Conservation (phyloP, 2,329 filamentous ascomycete genomes). For the Pseudogymnoascus sp. region DNA sequence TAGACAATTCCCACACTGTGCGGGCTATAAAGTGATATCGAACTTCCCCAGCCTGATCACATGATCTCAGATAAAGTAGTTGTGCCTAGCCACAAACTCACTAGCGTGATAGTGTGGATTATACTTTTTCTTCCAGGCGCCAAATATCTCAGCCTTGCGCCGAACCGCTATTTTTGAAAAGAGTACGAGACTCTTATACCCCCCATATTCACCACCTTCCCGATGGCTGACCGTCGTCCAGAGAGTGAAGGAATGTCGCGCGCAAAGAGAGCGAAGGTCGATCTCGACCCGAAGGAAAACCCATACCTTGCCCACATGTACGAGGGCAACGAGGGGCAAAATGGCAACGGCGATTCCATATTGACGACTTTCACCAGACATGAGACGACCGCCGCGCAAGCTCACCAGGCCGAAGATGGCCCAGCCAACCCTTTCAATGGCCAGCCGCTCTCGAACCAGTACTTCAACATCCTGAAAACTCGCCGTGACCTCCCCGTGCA, state of each 20-base stretch:
- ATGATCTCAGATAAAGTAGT: neutral
- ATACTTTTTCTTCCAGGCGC: constrained; percentile 8
- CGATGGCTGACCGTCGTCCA: constrained; percentile 50
- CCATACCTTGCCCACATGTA: constrained; percentile 91
- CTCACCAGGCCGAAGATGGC: constrained; percentile 66
- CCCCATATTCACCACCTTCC: constrained; percentile 1
- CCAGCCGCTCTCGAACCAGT: constrained; percentile 66
- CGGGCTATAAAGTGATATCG: neutral
- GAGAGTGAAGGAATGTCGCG: constrained; percentile 37
- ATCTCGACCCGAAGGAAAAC: constrained; percentile 53
- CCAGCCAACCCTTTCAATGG: constrained; percentile 82
- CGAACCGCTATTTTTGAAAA: neutral
- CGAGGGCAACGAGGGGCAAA: constrained; percentile 36
- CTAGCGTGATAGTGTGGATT: neutral
- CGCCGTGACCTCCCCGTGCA: constrained; percentile 84
- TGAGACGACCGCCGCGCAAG: constrained; percentile 69
- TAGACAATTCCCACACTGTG: neutral
- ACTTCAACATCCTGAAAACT: constrained; percentile 81
- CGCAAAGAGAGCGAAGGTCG: constrained; percentile 39
- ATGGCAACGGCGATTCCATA: constrained; percentile 30
- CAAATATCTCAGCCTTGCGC: constrained; percentile 10
- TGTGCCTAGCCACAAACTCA: neutral
- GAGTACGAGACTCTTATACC: constrained; percentile 8
- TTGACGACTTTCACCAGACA: constrained; percentile 67
- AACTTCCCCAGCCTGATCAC: constrained; percentile 2